phyloP scores from a whole-genome alignment of 2,329 filamentous ascomycete genomes.

The Stemphylium vesicarium region DNA sequence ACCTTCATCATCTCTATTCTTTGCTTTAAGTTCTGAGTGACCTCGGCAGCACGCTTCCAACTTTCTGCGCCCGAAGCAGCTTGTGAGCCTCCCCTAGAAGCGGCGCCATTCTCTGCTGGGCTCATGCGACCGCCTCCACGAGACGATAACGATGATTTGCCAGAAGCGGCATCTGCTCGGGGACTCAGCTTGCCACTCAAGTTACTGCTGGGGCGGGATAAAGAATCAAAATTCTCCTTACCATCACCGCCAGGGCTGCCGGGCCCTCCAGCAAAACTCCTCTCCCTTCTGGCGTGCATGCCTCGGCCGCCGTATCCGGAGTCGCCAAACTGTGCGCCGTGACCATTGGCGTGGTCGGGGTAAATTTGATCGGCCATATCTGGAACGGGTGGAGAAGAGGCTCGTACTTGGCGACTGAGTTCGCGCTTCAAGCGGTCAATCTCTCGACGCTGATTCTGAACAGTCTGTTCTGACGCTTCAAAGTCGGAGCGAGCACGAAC shows the following conservation, averaged over 20 bases:
- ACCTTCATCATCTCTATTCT: slow-evolving; percentile 99
- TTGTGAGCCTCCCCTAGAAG: slow-evolving; percentile 35
- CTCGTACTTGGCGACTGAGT: slow-evolving; percentile 61
- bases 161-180: slow-evolving; percentile 41
- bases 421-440: slow-evolving; percentile 94
- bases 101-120: slow-evolving; percentile 34
- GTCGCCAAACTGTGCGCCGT: slow-evolving; percentile 45
- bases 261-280: slow-evolving; percentile 36
- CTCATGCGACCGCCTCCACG: slow-evolving; percentile 44
- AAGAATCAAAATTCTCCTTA: slow-evolving; percentile 56
- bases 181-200: slow-evolving; percentile 51
- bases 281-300: slow-evolving; percentile 48
- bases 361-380: slow-evolving; percentile 58
- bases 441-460: slow-evolving; percentile 83
- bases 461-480: slow-evolving; percentile 84
- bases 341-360: slow-evolving; percentile 60
- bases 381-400: slow-evolving; percentile 62
- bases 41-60: slow-evolving; percentile 96
- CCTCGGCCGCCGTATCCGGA: slow-evolving; percentile 46
- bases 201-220: slow-evolving; percentile 42
- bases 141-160: slow-evolving; percentile 42
- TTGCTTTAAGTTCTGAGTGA: slow-evolving; percentile 95
- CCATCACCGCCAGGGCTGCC: slow-evolving; percentile 50
- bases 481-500: slow-evolving; percentile 89
- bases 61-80: slow-evolving; percentile 67